phyloP scores from a whole-genome alignment of 345 rosid genomes.

The Microthlaspi erraticum region DNA sequence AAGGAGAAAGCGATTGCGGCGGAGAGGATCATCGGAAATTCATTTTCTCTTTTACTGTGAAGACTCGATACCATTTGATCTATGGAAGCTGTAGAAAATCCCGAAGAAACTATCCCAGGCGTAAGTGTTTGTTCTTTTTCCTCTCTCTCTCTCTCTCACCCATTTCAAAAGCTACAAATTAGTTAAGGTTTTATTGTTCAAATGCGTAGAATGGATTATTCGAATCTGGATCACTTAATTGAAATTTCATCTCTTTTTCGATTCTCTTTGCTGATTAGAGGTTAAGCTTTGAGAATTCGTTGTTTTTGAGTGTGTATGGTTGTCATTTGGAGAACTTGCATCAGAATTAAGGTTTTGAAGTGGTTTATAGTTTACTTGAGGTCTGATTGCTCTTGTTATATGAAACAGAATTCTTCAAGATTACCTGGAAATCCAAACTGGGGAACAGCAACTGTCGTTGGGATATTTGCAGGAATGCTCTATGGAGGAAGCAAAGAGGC shows the following conservation, averaged over 20 bases:
- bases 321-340: constrained; percentile 1
- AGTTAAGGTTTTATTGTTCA: constrained; percentile 11
- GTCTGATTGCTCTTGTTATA: constrained; percentile 18
- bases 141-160: background rate
- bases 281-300: background rate
- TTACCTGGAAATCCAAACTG: constrained; percentile 79
- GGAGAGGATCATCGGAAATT: constrained; percentile 4
- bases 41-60: background rate
- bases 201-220: background rate
- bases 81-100: constrained; percentile 46
- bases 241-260: background rate
- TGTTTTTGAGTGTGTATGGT: background rate
- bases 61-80: constrained; percentile 25
- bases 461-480: constrained; percentile 86
- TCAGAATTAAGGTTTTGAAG: background rate
- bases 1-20: constrained; percentile 28
- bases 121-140: constrained; percentile 33
- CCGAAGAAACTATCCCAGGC: constrained; percentile 43
- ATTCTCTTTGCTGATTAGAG: constrained; percentile 1
- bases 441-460: constrained; percentile 88
- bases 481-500: constrained; percentile 99
- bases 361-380: constrained; percentile 19
- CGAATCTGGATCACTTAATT: background rate
- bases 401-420: constrained; percentile 56
- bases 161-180: background rate